These are phyloP conservation scores for Davidsoniella neocaledoniae DNA, from an alignment of 2,329 filamentous ascomycete genomes.

Conservation along the genomic window DNA sequence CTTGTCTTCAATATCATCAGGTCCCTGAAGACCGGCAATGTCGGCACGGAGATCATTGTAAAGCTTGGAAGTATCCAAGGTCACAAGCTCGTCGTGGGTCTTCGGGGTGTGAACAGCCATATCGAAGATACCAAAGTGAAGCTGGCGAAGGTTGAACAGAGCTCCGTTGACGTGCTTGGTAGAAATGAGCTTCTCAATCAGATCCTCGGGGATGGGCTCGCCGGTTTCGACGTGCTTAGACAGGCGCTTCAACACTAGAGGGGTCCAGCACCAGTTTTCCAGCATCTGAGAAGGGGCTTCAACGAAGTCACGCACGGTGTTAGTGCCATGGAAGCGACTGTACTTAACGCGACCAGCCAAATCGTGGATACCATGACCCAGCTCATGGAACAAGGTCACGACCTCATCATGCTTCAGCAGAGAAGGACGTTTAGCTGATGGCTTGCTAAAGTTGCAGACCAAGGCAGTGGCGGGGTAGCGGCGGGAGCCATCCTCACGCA, in stretches of 20 bases:
- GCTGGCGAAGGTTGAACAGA: slow-evolving; percentile 59
- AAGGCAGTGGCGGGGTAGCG: slow-evolving; percentile 64
- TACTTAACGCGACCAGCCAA: slow-evolving; percentile 45
- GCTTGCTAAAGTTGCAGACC: slow-evolving; percentile 76
- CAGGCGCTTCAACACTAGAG: slow-evolving; percentile 45
- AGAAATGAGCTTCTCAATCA: slow-evolving; percentile 56
- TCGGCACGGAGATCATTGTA: slow-evolving; percentile 60
- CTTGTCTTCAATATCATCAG: slow-evolving; percentile 44
- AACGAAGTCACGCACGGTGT: slow-evolving; percentile 50
- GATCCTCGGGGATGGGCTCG: slow-evolving; percentile 54
- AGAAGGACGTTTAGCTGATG: slow-evolving; percentile 57
- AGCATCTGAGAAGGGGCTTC: slow-evolving; percentile 59
- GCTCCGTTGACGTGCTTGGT: slow-evolving; percentile 72
- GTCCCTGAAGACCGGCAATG: slow-evolving; percentile 58
- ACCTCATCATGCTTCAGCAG: slow-evolving; percentile 72
- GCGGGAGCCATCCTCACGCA: slow-evolving; percentile 48
- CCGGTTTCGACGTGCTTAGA: slow-evolving; percentile 58
- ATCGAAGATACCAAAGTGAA: slow-evolving; percentile 70
- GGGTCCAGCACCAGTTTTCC: slow-evolving; percentile 61
- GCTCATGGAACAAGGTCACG: slow-evolving; percentile 66
- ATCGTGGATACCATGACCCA: slow-evolving; percentile 56
- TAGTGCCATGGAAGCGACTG: slow-evolving; percentile 51
- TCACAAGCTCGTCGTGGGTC: slow-evolving; percentile 51
- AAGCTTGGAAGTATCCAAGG: slow-evolving; percentile 44
- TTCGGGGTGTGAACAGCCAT: slow-evolving; percentile 62